phyloP scores from a whole-genome alignment of 495 filamentous ascomycete species.

The Xylaria curta region DNA sequence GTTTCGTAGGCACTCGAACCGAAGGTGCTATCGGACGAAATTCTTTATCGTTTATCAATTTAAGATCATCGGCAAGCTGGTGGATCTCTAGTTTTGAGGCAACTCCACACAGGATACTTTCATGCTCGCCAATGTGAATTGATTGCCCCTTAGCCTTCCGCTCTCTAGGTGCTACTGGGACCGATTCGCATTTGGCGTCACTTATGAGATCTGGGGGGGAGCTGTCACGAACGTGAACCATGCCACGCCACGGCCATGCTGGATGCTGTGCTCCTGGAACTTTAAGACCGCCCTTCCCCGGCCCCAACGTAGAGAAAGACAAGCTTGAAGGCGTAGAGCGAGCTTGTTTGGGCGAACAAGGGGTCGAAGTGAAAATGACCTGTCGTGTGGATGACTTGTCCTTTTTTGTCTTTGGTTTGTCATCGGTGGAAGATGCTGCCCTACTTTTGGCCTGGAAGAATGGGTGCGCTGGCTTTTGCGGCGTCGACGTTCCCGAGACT shows the following conservation, averaged over 20 bases:
- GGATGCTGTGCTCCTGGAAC: slow-evolving; percentile 66
- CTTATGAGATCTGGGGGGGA: not conserved
- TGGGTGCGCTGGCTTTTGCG: slow-evolving; percentile 74
- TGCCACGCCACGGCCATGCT: slow-evolving; percentile 73
- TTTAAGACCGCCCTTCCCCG: slow-evolving; percentile 50
- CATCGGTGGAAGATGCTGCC: slow-evolving; percentile 23
- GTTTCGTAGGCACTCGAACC: slow-evolving; percentile 55
- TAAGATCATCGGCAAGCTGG: slow-evolving; percentile 40
- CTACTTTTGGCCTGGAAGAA: slow-evolving; percentile 69
- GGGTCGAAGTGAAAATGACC: slow-evolving; percentile 45
- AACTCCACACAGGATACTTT: slow-evolving; percentile 49
- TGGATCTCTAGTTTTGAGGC: slow-evolving; percentile 26
- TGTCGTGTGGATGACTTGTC: slow-evolving; percentile 28
- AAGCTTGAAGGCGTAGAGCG: slow-evolving; percentile 28
- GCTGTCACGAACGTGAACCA: slow-evolving; percentile 63
- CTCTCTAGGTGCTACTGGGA: not conserved
- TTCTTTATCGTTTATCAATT: slow-evolving; percentile 46
- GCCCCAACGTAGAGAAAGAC: slow-evolving; percentile 41
- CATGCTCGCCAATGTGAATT: slow-evolving; percentile 47
- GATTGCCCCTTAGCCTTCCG: slow-evolving; percentile 60
- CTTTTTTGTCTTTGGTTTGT: slow-evolving; percentile 30
- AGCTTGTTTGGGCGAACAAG: slow-evolving; percentile 41
- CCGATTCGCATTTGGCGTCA: not conserved
- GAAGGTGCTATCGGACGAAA: slow-evolving; percentile 46
- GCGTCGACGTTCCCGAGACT: slow-evolving; percentile 16